Conservation (phyloP, 192 early-diverging fungal genomes). For the Backusella australiensis region DNA sequence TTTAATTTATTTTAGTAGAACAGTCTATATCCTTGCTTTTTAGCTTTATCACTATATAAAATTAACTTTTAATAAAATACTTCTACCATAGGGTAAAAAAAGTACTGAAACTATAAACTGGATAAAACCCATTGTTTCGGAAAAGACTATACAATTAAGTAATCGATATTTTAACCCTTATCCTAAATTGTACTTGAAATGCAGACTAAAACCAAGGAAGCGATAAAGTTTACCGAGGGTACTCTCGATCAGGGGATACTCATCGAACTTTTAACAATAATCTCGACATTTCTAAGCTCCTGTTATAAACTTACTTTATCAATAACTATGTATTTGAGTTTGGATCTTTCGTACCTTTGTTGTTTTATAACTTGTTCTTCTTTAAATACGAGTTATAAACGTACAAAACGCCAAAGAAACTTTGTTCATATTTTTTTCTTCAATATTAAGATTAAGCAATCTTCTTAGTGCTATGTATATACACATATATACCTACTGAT, state of each 20-base stretch:
- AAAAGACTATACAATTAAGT: neutral
- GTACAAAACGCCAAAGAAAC: neutral
- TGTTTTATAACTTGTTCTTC: neutral
- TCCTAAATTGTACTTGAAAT: neutral
- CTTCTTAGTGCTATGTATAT: neutral
- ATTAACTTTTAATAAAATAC: neutral
- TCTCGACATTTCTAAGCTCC: neutral
- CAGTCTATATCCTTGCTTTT: neutral
- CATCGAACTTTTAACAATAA: neutral
- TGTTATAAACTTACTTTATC: neutral
- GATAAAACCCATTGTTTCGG: neutral
- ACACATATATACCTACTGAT: neutral
- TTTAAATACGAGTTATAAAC: neutral
- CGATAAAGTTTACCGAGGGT: neutral
- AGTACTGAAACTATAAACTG: neutral
- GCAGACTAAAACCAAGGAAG: neutral
- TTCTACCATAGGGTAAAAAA: neutral
- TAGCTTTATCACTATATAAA: neutral
- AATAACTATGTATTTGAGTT: neutral
- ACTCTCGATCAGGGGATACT: neutral
- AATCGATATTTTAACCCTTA: neutral
- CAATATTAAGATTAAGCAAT: neutral
- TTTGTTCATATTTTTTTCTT: neutral
- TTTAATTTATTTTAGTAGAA: neutral
- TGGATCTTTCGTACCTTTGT: neutral